Conservation (phyloP, 441 rosid genomes). For the Hypseocharis bilobata region DNA sequence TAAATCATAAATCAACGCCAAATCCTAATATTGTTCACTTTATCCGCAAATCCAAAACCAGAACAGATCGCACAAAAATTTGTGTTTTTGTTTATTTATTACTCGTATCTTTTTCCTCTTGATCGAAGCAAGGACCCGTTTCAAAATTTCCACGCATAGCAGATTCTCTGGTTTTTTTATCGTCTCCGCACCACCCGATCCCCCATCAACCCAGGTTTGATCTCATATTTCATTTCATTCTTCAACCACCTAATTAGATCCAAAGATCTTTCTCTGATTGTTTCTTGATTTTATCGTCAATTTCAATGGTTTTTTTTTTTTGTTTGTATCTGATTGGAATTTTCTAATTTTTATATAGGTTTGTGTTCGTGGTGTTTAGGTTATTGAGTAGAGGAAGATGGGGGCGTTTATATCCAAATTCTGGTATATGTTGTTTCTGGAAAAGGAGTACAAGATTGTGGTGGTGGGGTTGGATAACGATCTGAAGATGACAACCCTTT, state of each 20-base stretch:
- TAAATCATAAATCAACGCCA: not conserved
- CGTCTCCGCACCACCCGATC: not conserved
- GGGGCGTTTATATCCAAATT: constrained; percentile 73
- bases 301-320: not conserved
- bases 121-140: not conserved
- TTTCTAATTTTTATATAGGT: not conserved
- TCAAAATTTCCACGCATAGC: not conserved
- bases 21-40: not conserved
- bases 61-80: not conserved
- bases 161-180: not conserved
- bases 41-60: not conserved
- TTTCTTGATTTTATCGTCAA: not conserved
- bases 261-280: not conserved
- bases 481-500: constrained; percentile 94
- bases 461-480: constrained; percentile 97
- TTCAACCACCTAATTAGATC: not conserved
- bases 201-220: not conserved
- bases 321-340: not conserved
- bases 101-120: not conserved
- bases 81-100: not conserved
- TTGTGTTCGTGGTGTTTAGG: not conserved
- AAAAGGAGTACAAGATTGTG: constrained; percentile 90
- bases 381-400: constrained; percentile 31
- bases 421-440: constrained; percentile 96
- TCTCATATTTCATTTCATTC: not conserved